Percentiles rank a stretch among this genome's conserved stretches.
Conservation (phyloP, 306 rosid genomes). For the Prinsepia uniflora region DNA sequence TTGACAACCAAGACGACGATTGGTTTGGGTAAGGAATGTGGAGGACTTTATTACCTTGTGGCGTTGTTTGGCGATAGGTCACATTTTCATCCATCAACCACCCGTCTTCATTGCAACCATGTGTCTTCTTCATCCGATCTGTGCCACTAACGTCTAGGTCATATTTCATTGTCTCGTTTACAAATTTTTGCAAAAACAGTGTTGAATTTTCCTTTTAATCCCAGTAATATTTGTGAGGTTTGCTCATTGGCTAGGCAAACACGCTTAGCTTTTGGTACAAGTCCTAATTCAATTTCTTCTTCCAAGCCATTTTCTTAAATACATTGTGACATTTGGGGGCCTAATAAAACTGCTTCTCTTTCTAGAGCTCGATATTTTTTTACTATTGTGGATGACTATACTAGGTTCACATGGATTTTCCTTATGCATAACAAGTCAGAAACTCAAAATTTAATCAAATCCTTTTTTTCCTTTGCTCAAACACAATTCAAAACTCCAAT, state of each 20-base stretch:
- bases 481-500: no score
- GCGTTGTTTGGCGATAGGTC: no score
- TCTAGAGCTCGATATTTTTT: slow-evolving; percentile 6
- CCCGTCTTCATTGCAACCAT: no score
- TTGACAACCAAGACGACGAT: no score
- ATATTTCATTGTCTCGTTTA: background rate
- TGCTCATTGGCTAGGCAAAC: slow-evolving; percentile 8
- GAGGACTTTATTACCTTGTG: no score
- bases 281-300: background rate
- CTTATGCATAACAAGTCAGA: slow-evolving; percentile 1
- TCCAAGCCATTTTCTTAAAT: background rate
- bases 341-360: background rate
- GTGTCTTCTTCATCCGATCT: no score
- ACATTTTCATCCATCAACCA: no score
- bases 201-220: background rate
- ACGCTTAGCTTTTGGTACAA: background rate
- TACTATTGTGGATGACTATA: slow-evolving; percentile 18
- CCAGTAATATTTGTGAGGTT: background rate
- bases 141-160: background rate
- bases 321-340: slow-evolving; percentile 22
- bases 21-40: no score
- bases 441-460: background rate
- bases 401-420: background rate
- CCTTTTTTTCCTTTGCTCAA: slow-evolving; percentile 3
- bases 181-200: background rate